Base-by-base conservation (phyloP, 768 basidiomycete species). In the Royoungia palumana region DNA sequence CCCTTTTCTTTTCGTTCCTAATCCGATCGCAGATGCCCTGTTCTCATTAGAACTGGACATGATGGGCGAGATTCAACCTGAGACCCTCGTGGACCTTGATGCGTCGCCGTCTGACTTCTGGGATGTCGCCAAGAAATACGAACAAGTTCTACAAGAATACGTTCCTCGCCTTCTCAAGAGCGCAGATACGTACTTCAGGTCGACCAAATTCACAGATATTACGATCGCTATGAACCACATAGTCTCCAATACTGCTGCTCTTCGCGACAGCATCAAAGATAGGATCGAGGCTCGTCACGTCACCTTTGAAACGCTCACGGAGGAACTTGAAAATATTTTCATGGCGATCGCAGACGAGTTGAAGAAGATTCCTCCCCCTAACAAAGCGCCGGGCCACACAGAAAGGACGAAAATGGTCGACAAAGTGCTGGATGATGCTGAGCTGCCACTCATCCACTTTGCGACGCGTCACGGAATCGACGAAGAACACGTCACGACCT, bases 301-400 rank as follows among this genome's bases (percentile, higher is more conserved):
- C 10, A 43, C 57, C 0, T 28, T 56, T 3, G 55, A 54, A 17
- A 5, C 20, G 0, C 20, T 60, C 27, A 44, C 51, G 0, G 2
- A 24, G 8, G 58, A 60, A 9, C 58, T 57, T 5, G 55, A 57
- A n/a, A 10, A 7, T 1, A n/a, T 49, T 2, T 61, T 57, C 16
- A 47, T 27, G 51, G 11, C 0, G 6, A 49, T 47, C 2, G 38
- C 40, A 19, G 4, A 41, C 3, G 35, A 56, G 6, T 13, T 60
- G 17, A 14, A 46, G 37, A 48, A 41, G 3, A 44, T 39, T 9
- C 41, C 44, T 13, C 4, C 30, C 11, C 40, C 44, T 0, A 24
- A 44, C 20, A 46, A 49, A 20, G 47, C 44, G 4, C 38, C 58
- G 4, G 25, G 47, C 4, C 55, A 50, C 7, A 25, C 42, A 0